phyloP scores from a whole-genome alignment of 352 stramenopile species.

The Pythium chondricola region DNA sequence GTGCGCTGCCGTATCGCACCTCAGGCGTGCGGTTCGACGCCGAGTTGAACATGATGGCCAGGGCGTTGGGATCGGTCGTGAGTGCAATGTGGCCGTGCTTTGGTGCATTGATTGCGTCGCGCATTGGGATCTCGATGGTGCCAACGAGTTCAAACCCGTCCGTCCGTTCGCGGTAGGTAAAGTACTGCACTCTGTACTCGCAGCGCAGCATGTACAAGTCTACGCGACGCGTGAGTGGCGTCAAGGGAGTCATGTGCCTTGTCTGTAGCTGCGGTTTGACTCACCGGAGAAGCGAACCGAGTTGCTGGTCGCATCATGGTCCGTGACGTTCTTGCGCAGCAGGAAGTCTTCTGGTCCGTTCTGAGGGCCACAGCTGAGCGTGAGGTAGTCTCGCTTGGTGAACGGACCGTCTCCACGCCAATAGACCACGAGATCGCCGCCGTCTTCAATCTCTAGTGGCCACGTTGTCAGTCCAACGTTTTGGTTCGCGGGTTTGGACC shows the following conservation, averaged over 20 bases:
- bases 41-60: slow-evolving; percentile 73
- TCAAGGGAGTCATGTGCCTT: not conserved
- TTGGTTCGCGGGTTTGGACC: too few relatives aligned
- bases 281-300: slow-evolving; percentile 52
- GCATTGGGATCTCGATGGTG: slow-evolving; percentile 36
- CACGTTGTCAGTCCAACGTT: slow-evolving; percentile 31
- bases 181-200: slow-evolving; percentile 60
- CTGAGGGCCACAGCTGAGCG: slow-evolving; percentile 54
- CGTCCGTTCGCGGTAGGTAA: slow-evolving; percentile 24
- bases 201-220: slow-evolving; percentile 67
- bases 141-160: slow-evolving; percentile 22
- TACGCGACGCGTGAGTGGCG: not conserved
- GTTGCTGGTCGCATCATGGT: slow-evolving; percentile 18
- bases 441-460: slow-evolving; percentile 32
- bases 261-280: too few relatives aligned
- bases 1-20: slow-evolving; percentile 33
- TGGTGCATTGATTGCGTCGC: slow-evolving; percentile 39
- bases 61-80: slow-evolving; percentile 37
- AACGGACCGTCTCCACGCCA: slow-evolving; percentile 23
- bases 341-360: slow-evolving; percentile 42
- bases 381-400: slow-evolving; percentile 46
- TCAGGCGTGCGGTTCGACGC: slow-evolving; percentile 36
- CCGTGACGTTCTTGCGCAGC: slow-evolving; percentile 27
- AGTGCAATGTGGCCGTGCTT: slow-evolving; percentile 74
- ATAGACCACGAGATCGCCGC: slow-evolving; percentile 43